Evolutionary conservation across 306 rosid species (phyloP), one percentile per base, ranked within the genome.

Genomic region (Prosopis cineraria): DNA sequence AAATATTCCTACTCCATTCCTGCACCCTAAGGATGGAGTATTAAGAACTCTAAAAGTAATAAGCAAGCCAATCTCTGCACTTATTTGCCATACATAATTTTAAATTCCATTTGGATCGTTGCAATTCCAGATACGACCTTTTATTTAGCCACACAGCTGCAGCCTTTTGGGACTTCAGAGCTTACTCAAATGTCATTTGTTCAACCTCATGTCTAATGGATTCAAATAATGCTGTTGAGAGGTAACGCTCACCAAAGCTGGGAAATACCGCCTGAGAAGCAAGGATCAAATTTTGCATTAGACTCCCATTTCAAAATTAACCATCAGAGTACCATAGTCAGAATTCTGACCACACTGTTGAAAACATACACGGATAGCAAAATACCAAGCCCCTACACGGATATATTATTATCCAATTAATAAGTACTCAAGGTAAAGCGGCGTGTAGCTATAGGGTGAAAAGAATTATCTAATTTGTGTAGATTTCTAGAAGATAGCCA

Each of bases 171-270:
- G 25, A 20, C 3, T 52, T 20, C 20, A 20, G 27, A 20, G 55
- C 72, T 83, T 58, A 84, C 2, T 84, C 87, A 74, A 39, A 22
- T 16, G 84, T 67, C 91, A 92, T 85, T 68, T 86, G 86, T 80
- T 90, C 90, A 12, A 87, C 97, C 77, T 90, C 88, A 12, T 65
- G 86, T 71, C 90, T 84, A 29, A 83, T 41, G 80, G 92, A 84
- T 75, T 89, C 92, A 39, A 91, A 91, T 50, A 91, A 78, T 40
- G 68, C 50, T 9, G 90, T 48, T 24, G 92, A 91, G 64, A 89
- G 72, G 75, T 89, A 88, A 30, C 90, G 92, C 79, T 89, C 97
- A 63, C 94, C 97, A 43, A 55, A 85, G 73, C 90, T 91, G 12
- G 97, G 91, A 56, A 91, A 88, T 44, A 91, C 22, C 65, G 73